Evolutionary conservation across 371 early-diverging fungal genomes (phyloP).

Genomic region (Mucor sp.): DNA sequence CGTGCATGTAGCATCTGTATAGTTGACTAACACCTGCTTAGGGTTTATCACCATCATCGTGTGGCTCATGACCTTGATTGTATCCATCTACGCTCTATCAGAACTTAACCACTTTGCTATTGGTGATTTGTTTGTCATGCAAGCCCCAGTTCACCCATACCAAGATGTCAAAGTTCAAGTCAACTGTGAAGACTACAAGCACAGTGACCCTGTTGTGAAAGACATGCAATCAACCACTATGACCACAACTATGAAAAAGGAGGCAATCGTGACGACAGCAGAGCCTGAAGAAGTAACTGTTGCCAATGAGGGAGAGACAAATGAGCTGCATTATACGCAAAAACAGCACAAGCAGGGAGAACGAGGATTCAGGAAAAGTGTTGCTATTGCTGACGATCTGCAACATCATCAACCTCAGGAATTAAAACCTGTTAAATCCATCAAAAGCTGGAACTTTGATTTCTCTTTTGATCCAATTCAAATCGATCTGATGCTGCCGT

Average conservation of each 20-base stretch:
- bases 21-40: not conserved
- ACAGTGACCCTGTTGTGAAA: not conserved
- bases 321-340: not conserved
- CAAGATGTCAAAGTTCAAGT: slow-evolving; percentile 1
- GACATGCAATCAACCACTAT: not conserved
- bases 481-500: slow-evolving; percentile 10
- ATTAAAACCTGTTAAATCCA: not conserved
- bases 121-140: not conserved
- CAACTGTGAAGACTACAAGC: not conserved
- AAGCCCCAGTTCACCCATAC: not conserved
- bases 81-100: not conserved
- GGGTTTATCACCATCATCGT: not conserved
- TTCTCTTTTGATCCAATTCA: slow-evolving; percentile 16
- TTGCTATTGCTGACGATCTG: not conserved
- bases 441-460: slow-evolving; percentile 9
- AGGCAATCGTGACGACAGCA: not conserved
- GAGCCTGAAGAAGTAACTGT: not conserved
- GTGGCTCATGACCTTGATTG: not conserved
- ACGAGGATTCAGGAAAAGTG: not conserved
- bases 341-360: not conserved
- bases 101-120: not conserved
- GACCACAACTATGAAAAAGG: not conserved
- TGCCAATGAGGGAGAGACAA: not conserved
- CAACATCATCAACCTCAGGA: slow-evolving; percentile 1
- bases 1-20: not conserved